Percentiles rank a stretch among this genome's conserved stretches.
Conservation (phyloP, 768 basidiomycete genomes). For the Pisolithus orientalis region DNA sequence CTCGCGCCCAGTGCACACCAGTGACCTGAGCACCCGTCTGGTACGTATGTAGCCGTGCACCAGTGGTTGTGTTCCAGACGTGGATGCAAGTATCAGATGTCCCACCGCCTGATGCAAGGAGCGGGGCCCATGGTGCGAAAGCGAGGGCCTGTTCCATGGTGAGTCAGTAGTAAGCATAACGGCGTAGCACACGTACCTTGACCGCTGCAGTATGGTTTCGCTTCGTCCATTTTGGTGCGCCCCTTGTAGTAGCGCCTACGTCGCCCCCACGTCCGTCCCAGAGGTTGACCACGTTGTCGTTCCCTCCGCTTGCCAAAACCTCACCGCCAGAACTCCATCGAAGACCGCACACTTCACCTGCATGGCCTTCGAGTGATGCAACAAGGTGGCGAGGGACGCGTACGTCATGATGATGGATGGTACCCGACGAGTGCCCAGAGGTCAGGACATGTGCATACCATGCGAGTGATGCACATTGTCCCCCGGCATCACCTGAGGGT, state of each 20-base stretch:
- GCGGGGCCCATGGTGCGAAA: slow-evolving; percentile 94
- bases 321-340: slow-evolving; percentile 87
- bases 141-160: slow-evolving; percentile 66
- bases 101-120: slow-evolving; percentile 91
- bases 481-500: slow-evolving; percentile 25
- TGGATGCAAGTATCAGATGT: slow-evolving; percentile 90
- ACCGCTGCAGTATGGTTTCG: slow-evolving; percentile 87
- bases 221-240: slow-evolving; percentile 83
- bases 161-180: neutral
- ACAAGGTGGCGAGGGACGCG: slow-evolving; percentile 83
- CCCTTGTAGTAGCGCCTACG: slow-evolving; percentile 38
- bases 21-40: slow-evolving; percentile 90
- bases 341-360: slow-evolving; percentile 89
- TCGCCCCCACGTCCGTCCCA: slow-evolving; percentile 85
- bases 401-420: slow-evolving; percentile 96
- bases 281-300: slow-evolving; percentile 96
- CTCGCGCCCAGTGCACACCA: slow-evolving; percentile 80
- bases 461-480: slow-evolving; percentile 75
- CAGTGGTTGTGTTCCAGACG: slow-evolving; percentile 89
- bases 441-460: slow-evolving; percentile 87
- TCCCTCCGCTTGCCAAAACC: slow-evolving; percentile 89
- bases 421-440: slow-evolving; percentile 88
- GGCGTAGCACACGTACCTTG: slow-evolving; percentile 38
- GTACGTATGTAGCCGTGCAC: slow-evolving; percentile 82
- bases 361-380: slow-evolving; percentile 84